phyloP scores from a whole-genome alignment of 352 stramenopile genomes.

The Pythium myriotylum region DNA sequence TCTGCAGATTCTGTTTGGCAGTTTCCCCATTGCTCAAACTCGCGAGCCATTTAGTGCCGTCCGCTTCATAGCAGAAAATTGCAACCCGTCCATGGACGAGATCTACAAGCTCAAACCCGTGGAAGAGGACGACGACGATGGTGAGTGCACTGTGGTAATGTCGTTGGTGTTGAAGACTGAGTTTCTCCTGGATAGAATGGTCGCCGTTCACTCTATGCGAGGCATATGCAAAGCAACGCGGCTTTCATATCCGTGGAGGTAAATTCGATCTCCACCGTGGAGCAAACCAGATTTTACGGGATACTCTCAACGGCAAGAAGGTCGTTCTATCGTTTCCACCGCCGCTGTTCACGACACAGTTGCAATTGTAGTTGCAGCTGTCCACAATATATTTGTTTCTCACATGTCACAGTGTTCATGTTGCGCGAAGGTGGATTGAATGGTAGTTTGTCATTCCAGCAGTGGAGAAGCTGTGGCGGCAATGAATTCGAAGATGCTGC shows the following conservation, averaged over 20 bases:
- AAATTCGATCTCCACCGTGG: slow-evolving; percentile 78
- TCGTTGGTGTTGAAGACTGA: slow-evolving; percentile 1
- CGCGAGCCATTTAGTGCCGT: slow-evolving; percentile 86
- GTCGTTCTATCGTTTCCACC: slow-evolving; percentile 80
- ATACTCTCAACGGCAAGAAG: slow-evolving; percentile 83
- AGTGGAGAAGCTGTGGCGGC: neutral
- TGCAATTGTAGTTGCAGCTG: no score
- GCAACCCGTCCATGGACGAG: slow-evolving; percentile 61
- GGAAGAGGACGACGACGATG: slow-evolving; percentile 71
- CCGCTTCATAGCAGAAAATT: slow-evolving; percentile 87
- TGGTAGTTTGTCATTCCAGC: neutral
- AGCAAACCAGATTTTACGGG: slow-evolving; percentile 70
- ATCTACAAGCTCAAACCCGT: slow-evolving; percentile 82
- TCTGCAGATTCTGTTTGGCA: slow-evolving; percentile 82
- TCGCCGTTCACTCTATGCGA: slow-evolving; percentile 78
- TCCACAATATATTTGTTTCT: neutral
- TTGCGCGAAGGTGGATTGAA: slow-evolving; percentile 14
- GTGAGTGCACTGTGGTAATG: slow-evolving; percentile 7
- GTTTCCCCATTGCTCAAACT: slow-evolving; percentile 84
- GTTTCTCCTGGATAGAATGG: slow-evolving; percentile 43
- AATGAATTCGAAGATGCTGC: slow-evolving; percentile 21
- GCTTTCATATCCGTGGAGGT: slow-evolving; percentile 75
- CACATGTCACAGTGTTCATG: slow-evolving; percentile 23
- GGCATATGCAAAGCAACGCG: slow-evolving; percentile 69
- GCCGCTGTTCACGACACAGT: slow-evolving; percentile 30